Base-by-base conservation (phyloP, 129 eudicot species). In the Flaveria bidentis region DNA sequence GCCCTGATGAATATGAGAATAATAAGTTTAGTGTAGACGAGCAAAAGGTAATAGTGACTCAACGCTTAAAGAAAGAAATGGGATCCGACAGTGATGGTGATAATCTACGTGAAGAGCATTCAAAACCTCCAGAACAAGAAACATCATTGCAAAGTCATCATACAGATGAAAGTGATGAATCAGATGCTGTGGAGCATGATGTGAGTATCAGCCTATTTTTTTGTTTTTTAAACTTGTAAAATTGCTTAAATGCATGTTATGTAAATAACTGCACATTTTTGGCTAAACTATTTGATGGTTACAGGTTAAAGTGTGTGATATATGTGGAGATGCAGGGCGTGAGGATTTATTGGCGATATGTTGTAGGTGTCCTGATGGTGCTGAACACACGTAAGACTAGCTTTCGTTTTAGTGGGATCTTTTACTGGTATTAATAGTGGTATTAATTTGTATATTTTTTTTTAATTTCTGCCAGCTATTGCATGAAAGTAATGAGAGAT, bases 251-350 rank as follows among this genome's bases (percentile, higher is more conserved):
- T 68, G 42, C 39, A 5, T 75, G 63, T 75, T 49, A 17, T 0
- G 50, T 63, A 49, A 63, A 57, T 75, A 49, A 75, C 17, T 44
- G 30, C 28, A 1, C 8, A 23, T 66, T 52, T 1, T n/a, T 28
- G 50, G 39, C 20, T 63, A 67, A 67, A 41, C 10, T 70, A 58
- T 72, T 78, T 30, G 55, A 36, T 74, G 80, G 46, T 53, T 47
- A 30, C 69, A 93, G 98, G 96, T 93, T 66, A 89, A 91, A 81
- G 96, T 94, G 61, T 94, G 98, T 84, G 96, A 94, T 85, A 94
- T 91, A 62, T 94, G 97, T 67, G 98, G 98, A 75, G 98, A 94
- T 86, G 93, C 97, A 41, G 98, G 97, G 13, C 85, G 90, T 5
- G 98, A 94, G 73, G 97, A 91, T 83, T 86, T 87, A 78, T 96